phyloP scores from a whole-genome alignment of 1,139 yeast genomes.

The Diutina scorzettiae region DNA sequence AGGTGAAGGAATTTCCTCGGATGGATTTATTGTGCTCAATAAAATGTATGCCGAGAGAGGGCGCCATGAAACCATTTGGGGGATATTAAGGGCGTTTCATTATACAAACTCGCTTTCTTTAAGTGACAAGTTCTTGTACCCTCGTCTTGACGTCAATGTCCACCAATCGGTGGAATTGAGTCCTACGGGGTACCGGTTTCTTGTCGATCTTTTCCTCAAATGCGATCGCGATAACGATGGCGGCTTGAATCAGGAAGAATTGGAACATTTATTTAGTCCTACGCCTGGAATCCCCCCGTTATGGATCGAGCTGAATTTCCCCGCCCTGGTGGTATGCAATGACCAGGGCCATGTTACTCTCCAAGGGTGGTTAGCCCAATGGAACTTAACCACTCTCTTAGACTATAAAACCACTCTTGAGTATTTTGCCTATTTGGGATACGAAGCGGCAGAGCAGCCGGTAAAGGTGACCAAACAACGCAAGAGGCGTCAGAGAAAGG shows the following conservation, averaged over 20 bases:
- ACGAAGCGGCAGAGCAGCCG: slow-evolving; percentile 45
- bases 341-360: slow-evolving; percentile 82
- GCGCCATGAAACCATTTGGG: slow-evolving; percentile 95
- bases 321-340: slow-evolving; percentile 76
- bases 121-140: slow-evolving; percentile 65
- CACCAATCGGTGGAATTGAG: slow-evolving; percentile 81
- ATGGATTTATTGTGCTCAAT: slow-evolving; percentile 68
- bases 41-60: slow-evolving; percentile 82
- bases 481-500: slow-evolving; percentile 49
- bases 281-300: slow-evolving; percentile 86
- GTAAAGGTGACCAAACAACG: slow-evolving; percentile 75
- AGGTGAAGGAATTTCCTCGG: slow-evolving; percentile 34
- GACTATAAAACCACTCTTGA: slow-evolving; percentile 78
- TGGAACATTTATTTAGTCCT: slow-evolving; percentile 58
- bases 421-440: slow-evolving; percentile 82
- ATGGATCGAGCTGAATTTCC: slow-evolving; percentile 82
- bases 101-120: slow-evolving; percentile 86
- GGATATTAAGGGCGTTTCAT: slow-evolving; percentile 73
- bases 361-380: slow-evolving; percentile 97
- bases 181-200: slow-evolving; percentile 85
- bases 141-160: slow-evolving; percentile 65
- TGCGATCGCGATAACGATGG: slow-evolving; percentile 96
- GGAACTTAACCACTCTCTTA: slow-evolving; percentile 90
- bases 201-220: slow-evolving; percentile 76
- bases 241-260: slow-evolving; percentile 67